Percentiles rank a stretch among this genome's conserved stretches.
These are phyloP conservation scores for Nemania abortiva DNA, from an alignment of 2,329 filamentous ascomycete species.

Conservation along the genomic window DNA sequence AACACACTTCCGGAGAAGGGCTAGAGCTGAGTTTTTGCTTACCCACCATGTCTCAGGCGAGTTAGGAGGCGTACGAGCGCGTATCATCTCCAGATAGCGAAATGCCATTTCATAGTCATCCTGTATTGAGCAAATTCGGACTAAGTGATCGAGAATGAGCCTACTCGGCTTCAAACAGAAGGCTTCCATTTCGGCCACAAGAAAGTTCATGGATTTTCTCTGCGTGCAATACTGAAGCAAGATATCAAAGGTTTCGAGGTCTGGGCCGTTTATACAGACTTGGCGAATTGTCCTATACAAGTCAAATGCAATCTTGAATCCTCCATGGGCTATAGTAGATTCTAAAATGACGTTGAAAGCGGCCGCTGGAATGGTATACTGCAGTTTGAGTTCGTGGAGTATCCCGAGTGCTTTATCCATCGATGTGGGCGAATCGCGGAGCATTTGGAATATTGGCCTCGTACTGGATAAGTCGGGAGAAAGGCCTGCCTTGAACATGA, in stretches of 20 bases:
- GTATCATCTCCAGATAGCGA: constrained; percentile 49
- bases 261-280: constrained; percentile 53
- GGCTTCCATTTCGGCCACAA: constrained; percentile 55
- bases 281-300: constrained; percentile 55
- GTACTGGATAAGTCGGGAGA: constrained; percentile 70
- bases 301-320: constrained; percentile 51
- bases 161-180: constrained; percentile 51
- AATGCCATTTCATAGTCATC: constrained; percentile 54
- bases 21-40: constrained; percentile 49
- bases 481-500: constrained; percentile 76
- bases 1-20: constrained; percentile 53
- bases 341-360: constrained; percentile 59
- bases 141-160: constrained; percentile 50
- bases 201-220: constrained; percentile 50
- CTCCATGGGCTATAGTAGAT: constrained; percentile 44
- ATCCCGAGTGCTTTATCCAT: constrained; percentile 65
- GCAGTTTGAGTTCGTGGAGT: constrained; percentile 66
- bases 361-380: constrained; percentile 53
- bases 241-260: constrained; percentile 53
- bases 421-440: constrained; percentile 62
- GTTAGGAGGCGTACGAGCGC: constrained; percentile 30
- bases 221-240: constrained; percentile 50
- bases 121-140: constrained; percentile 51
- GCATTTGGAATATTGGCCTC: constrained; percentile 68
- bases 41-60: constrained; percentile 49